A percentile compares a stretch with the other conserved stretches of the same genome.
Conservation (phyloP, 345 rosid species). For the Draba incana region DNA sequence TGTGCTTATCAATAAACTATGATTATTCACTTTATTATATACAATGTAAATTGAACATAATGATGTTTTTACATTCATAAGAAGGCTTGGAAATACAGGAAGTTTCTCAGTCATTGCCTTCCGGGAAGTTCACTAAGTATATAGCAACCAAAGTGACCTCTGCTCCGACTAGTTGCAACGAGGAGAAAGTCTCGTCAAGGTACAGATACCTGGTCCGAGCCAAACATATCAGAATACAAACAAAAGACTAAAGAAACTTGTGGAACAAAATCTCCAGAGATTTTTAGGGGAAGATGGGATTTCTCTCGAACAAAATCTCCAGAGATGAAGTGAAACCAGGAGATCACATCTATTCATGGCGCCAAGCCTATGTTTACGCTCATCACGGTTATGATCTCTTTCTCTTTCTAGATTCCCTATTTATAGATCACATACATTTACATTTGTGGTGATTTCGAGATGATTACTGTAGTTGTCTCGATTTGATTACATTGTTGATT, state of each 20-base stretch:
- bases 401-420: constrained; percentile 20
- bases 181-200: constrained; percentile 82
- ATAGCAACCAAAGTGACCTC: constrained; percentile 71
- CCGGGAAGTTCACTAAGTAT: constrained; percentile 75
- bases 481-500: no score
- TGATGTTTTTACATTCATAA: constrained; percentile 25
- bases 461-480: neutral
- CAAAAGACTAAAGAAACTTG: neutral
- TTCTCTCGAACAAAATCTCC: constrained; percentile 59
- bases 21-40: constrained; percentile 31
- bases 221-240: constrained; percentile 15
- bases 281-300: constrained; percentile 51
- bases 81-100: constrained; percentile 5
- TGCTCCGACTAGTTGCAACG: constrained; percentile 80
- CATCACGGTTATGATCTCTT: constrained; percentile 63
- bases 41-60: constrained; percentile 9
- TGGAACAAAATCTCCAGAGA: no score
- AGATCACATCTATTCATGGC: constrained; percentile 91
- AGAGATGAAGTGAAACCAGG: constrained; percentile 64
- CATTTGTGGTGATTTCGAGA: neutral
- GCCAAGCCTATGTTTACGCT: constrained; percentile 68
- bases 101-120: constrained; percentile 40
- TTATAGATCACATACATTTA: constrained; percentile 4
- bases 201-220: constrained; percentile 62
- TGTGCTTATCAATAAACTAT: constrained; percentile 15